Evolutionary conservation across 495 filamentous ascomycete species (phyloP).

Genomic region (Astrothelium macrocarpum): DNA sequence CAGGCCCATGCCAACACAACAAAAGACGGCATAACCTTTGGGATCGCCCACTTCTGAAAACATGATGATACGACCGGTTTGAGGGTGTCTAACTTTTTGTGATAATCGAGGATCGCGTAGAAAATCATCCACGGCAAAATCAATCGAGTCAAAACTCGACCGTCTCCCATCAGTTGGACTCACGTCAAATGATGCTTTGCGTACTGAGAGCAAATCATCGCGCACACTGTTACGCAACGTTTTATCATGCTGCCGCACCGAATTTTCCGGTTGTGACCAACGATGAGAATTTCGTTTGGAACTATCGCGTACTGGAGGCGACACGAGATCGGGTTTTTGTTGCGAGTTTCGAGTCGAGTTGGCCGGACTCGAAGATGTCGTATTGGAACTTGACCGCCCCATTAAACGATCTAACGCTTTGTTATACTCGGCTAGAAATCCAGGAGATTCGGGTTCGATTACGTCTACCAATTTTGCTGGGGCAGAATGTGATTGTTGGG

Average conservation of each 20-base stretch:
- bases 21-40: constrained; percentile 83
- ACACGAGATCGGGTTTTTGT: background rate
- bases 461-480: background rate
- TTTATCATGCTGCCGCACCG: background rate
- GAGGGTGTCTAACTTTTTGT: constrained; percentile 75
- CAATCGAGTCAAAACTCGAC: constrained; percentile 73
- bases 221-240: background rate
- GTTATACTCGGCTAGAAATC: background rate
- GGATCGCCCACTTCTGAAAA: constrained; percentile 97
- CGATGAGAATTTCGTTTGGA: background rate
- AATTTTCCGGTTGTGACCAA: background rate
- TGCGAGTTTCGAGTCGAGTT: background rate
- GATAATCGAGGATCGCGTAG: constrained; percentile 72
- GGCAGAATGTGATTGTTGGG: background rate
- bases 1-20: constrained; percentile 95
- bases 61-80: constrained; percentile 77
- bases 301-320: background rate
- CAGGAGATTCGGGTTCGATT: background rate
- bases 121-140: constrained; percentile 79
- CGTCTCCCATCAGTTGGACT: constrained; percentile 47
- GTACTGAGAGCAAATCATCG: background rate
- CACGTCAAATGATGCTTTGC: constrained; percentile 36
- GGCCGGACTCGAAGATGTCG: background rate
- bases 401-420: background rate
- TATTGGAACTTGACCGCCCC: background rate